phyloP scores from a whole-genome alignment of 2,329 filamentous ascomycete genomes.

The Trichoderma simmonsii region DNA sequence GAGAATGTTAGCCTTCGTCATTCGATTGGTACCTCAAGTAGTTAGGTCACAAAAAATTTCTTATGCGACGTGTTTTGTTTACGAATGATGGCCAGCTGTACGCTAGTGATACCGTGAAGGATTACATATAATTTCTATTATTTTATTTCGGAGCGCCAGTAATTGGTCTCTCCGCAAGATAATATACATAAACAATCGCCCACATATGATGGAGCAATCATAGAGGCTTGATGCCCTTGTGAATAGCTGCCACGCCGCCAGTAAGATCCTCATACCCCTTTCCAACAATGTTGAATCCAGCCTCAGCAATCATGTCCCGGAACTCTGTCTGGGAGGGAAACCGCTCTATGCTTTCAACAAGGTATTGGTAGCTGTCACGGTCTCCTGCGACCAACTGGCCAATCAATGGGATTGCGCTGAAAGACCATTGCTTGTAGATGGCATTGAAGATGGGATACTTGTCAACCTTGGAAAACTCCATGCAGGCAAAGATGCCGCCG shows the following conservation, averaged over 20 bases:
- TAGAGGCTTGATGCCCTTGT: constrained; percentile 87
- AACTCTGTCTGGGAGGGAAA: constrained; percentile 89
- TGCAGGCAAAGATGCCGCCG: constrained; percentile 90
- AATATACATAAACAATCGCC: neutral
- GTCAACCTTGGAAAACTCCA: constrained; percentile 88
- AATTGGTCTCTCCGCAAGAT: neutral
- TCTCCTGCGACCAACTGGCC: constrained; percentile 93
- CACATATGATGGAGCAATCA: constrained; percentile 20
- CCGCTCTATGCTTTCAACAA: constrained; percentile 94
- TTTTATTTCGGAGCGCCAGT: neutral
- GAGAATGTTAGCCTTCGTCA: constrained; percentile 31
- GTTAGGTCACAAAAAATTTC: constrained; percentile 19
- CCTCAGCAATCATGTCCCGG: constrained; percentile 74
- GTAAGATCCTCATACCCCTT: constrained; percentile 87
- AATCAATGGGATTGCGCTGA: constrained; percentile 88
- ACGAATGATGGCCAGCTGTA: neutral
- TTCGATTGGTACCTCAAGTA: constrained; percentile 33
- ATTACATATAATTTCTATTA: neutral
- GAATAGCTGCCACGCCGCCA: constrained; percentile 89
- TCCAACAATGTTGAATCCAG: constrained; percentile 81
- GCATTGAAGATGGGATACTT: constrained; percentile 74
- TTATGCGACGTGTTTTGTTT: neutral
- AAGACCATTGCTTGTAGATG: constrained; percentile 94
- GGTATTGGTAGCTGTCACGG: constrained; percentile 93
- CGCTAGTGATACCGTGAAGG: neutral